Base-by-base conservation (phyloP, 768 basidiomycete genomes). In the Phaffia tasmanica region DNA sequence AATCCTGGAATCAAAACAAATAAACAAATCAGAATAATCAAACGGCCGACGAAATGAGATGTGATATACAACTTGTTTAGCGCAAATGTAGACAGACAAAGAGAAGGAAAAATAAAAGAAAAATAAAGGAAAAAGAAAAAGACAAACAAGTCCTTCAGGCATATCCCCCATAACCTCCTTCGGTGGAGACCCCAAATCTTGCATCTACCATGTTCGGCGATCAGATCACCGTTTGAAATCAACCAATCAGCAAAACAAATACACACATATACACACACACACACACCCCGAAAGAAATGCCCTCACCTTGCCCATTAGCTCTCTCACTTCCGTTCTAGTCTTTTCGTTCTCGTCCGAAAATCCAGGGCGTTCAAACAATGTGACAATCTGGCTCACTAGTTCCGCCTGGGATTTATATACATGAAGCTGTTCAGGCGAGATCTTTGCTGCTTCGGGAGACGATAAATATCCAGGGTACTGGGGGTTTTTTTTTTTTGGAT, bases 81-180 rank as follows among this genome's bases (percentile, higher is more conserved):
- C n/a, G 23, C 6, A 6, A 32, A 1, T 18, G 49, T n/a, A n/a
- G n/a, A n/a, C 19, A 59, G 32, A 23, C 32, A 46, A 46, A 3
- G 47, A 48, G 1, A 30, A 30, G 30, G 60, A 27, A 2, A 50
- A 60, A 46, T 47, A 18, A 55, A 5, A 21, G 21, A 48, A 32
- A 64, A 54, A 19, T 27, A 18, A 14, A 18, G 27, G 18, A 16
- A 1, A 53, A 23, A 19, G 16, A 32, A 25, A 25, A 23, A 15
- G 49, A 72, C 73, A 70, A 69, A 76, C 76, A 55, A 77, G 72
- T 18, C 75, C 75, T 48, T 76, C 75, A 0, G 89, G 89, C 57
- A 91, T 79, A 0, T 84, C 82, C 1, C 88, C 89, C 86, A 91
- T 89, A 59, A 91, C 81, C 71, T 88, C 87, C 23, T 82, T 73